Evolutionary conservation across 2,329 filamentous ascomycete genomes (phyloP), one percentile per base, ranked within the genome.

Genomic region (Blastomyces parvus): DNA sequence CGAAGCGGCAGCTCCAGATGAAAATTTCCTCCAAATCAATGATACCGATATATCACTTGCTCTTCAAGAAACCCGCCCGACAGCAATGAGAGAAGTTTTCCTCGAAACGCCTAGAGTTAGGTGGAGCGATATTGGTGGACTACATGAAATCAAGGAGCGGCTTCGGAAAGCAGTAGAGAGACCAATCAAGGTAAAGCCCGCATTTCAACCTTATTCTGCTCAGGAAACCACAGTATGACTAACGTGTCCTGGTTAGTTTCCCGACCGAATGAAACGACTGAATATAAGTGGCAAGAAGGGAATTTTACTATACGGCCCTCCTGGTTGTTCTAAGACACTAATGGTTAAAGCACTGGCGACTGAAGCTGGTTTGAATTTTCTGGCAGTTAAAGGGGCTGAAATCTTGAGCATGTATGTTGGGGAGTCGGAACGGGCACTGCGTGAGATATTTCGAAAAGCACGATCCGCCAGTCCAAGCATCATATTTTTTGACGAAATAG

Each of bases 401-500:
- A 84, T 97, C 14, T 86, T 96, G 65, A 95, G 91, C 77, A 96
- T 96, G 90, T 97, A 97, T 75, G 92, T 97, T 22, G 93, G 93
- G 65, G 93, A 97, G 74, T 93, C 91, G 1, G 93, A 97, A 77
- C 86, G 91, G 13, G 87, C 88, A 8, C 84, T 97, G 52, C 86
- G 93, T 46, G 88, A 91, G 62, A 85, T 97, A 0, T 97, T 97
- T 73, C 84, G 87, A 61, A 89, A 92, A 69, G 93, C 93, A 0
- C 83, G 89, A 52, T 87, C 88, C n/a, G 92, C 91, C 9, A 86
- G 87, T 60, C 93, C 93, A 0, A 91, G 89, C 73, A 93, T 97
- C 76, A 91, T 97, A 70, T 97, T 97, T 81, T 96, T 97, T 68
- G 92, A 97, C 73, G 92, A 97, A 74, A 94, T 97, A 69, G 92